phyloP scores from a whole-genome alignment of 2,329 filamentous ascomycete genomes.

The Immersiporthe knoxdaviesiana region DNA sequence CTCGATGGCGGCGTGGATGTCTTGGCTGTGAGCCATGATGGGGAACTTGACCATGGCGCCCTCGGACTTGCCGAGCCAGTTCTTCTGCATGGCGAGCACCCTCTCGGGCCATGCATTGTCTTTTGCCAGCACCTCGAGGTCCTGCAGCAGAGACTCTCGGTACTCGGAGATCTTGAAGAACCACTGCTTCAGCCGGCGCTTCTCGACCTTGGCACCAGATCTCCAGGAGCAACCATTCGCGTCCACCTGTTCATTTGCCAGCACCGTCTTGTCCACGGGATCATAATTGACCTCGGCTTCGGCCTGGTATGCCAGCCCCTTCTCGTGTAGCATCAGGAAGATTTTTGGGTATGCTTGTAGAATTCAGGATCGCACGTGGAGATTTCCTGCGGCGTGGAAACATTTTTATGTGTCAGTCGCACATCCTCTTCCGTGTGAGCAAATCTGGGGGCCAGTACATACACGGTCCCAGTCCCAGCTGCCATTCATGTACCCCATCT shows the following conservation, averaged over 20 bases:
- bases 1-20: slow-evolving; percentile 57
- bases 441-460: slow-evolving; percentile 41
- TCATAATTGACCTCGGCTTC: slow-evolving; percentile 90
- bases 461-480: slow-evolving; percentile 84
- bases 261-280: slow-evolving; percentile 83
- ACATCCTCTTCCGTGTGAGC: not conserved
- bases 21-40: slow-evolving; percentile 50
- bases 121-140: slow-evolving; percentile 67
- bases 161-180: slow-evolving; percentile 84
- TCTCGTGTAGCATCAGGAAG: slow-evolving; percentile 75
- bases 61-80: slow-evolving; percentile 83
- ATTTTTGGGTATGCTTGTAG: slow-evolving; percentile 89
- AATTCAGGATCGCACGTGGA: slow-evolving; percentile 83
- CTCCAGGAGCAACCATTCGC: slow-evolving; percentile 84
- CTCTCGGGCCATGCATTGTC: slow-evolving; percentile 77
- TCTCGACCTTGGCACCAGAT: slow-evolving; percentile 82
- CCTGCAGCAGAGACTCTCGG: slow-evolving; percentile 71
- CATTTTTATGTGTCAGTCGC: slow-evolving; percentile 21
- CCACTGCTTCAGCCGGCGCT: slow-evolving; percentile 82
- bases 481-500: slow-evolving; percentile 78
- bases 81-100: slow-evolving; percentile 80
- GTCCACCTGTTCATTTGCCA: slow-evolving; percentile 94
- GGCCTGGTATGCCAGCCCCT: slow-evolving; percentile 79
- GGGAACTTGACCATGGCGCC: slow-evolving; percentile 75
- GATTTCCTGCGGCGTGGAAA: slow-evolving; percentile 64